phyloP scores from a whole-genome alignment of 1,284 basidiomycete genomes.

The Boletus holoroseus region DNA sequence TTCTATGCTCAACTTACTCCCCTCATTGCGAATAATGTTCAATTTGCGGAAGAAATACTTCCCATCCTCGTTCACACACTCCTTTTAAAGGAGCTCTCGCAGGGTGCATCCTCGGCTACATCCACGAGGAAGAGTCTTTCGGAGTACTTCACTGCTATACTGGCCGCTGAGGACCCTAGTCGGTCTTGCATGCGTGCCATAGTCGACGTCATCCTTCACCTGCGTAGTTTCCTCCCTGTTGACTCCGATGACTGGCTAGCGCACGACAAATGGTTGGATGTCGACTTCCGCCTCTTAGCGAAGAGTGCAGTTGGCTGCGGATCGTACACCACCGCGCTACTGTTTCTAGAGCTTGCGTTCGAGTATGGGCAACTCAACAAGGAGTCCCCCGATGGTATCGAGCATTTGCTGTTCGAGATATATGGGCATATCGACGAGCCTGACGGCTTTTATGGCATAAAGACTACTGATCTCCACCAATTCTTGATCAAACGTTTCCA shows the following conservation, averaged over 20 bases:
- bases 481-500: constrained; percentile 82
- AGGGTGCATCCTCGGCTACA: background rate
- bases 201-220: constrained; percentile 75
- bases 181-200: constrained; percentile 56
- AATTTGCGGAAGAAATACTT: constrained; percentile 63
- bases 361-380: constrained; percentile 43
- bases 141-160: constrained; percentile 57
- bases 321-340: constrained; percentile 81
- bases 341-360: constrained; percentile 81
- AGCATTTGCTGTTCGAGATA: constrained; percentile 80
- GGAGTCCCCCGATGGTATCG: constrained; percentile 35
- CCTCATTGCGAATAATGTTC: constrained; percentile 50
- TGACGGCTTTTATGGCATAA: constrained; percentile 95
- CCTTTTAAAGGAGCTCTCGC: constrained; percentile 42
- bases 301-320: constrained; percentile 72
- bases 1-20: constrained; percentile 68
- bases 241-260: constrained; percentile 49
- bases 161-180: constrained; percentile 42
- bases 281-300: constrained; percentile 72
- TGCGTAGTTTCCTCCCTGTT: constrained; percentile 60
- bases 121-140: constrained; percentile 43
- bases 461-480: constrained; percentile 65
- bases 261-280: constrained; percentile 78
- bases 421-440: constrained; percentile 96
- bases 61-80: constrained; percentile 73